Evolutionary conservation across 2,329 filamentous ascomycete species (phyloP).

Genomic region (Cladosporium halotolerans): DNA sequence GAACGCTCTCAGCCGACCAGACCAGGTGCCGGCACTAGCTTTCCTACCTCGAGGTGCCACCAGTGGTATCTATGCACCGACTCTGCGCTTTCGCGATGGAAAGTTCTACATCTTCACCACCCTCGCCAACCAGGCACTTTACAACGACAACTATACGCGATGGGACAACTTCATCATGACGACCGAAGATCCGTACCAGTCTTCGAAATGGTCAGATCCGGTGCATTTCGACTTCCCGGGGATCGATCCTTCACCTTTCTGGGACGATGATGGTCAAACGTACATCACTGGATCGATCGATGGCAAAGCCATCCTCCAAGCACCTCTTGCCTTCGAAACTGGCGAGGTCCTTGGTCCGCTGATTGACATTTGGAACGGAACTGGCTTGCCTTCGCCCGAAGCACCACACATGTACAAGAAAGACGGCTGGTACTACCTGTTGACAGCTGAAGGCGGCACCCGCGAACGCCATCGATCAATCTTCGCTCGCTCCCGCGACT

Average conservation of each 20-base stretch:
- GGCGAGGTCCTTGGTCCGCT: constrained; percentile 26
- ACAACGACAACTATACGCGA: constrained; percentile 25
- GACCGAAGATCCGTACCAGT: constrained; percentile 37
- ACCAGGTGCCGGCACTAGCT: constrained; percentile 32
- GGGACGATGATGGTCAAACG: constrained; percentile 49
- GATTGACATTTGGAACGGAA: constrained; percentile 31
- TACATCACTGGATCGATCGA: constrained; percentile 37
- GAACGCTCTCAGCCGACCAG: constrained; percentile 29
- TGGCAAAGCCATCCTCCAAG: constrained; percentile 25
- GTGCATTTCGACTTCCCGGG: constrained; percentile 41
- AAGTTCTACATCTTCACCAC: constrained; percentile 34
- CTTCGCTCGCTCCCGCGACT: constrained; percentile 31
- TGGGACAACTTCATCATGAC: constrained; percentile 43
- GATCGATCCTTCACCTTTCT: constrained; percentile 52
- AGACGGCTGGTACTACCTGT: constrained; percentile 32
- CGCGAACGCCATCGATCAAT: constrained; percentile 34
- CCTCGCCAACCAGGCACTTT: constrained; percentile 24
- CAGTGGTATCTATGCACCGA: constrained; percentile 37
- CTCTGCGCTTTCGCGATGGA: constrained; percentile 34
- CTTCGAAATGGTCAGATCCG: constrained; percentile 42
- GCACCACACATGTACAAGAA: constrained; percentile 34
- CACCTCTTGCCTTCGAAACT: constrained; percentile 29
- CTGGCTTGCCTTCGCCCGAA: constrained; percentile 30
- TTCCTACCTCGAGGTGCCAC: constrained; percentile 30
- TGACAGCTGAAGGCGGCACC: constrained; percentile 35